Conservation (phyloP, 768 basidiomycete genomes). For the Kondoa subrosea region DNA sequence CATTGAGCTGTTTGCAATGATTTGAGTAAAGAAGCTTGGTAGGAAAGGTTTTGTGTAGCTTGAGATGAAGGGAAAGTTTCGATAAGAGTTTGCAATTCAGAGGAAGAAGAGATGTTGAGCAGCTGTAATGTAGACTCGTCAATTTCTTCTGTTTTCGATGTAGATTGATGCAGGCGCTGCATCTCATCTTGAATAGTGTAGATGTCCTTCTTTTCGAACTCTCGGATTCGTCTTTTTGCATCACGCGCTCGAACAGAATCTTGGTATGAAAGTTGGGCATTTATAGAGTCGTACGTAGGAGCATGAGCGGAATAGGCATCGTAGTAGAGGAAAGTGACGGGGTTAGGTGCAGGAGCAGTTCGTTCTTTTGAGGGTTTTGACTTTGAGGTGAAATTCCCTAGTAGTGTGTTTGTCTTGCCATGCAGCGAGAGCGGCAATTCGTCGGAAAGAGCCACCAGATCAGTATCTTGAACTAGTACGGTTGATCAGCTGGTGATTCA, state of each 20-base stretch:
- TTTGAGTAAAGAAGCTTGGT: background rate
- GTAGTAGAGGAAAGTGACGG: conserved; percentile 16
- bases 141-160: background rate
- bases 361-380: background rate
- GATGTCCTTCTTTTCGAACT: background rate
- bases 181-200: background rate
- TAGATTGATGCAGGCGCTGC: background rate
- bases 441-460: background rate
- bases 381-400: conserved; percentile 2
- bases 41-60: background rate
- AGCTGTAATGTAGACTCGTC: background rate
- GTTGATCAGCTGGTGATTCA: background rate
- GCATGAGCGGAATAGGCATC: conserved; percentile 18
- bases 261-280: conserved; percentile 13
- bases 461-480: conserved; percentile 11
- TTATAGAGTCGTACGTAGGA: conserved; percentile 20
- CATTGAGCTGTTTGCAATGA: conserved; percentile 1
- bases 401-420: background rate
- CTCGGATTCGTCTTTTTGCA: background rate
- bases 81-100: background rate
- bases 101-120: background rate
- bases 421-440: background rate
- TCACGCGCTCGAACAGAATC: conserved; percentile 3
- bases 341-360: background rate
- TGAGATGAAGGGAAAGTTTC: background rate